These are phyloP conservation scores for Jackrogersella minutella DNA, from an alignment of 495 filamentous ascomycete genomes.

Conservation along the genomic window DNA sequence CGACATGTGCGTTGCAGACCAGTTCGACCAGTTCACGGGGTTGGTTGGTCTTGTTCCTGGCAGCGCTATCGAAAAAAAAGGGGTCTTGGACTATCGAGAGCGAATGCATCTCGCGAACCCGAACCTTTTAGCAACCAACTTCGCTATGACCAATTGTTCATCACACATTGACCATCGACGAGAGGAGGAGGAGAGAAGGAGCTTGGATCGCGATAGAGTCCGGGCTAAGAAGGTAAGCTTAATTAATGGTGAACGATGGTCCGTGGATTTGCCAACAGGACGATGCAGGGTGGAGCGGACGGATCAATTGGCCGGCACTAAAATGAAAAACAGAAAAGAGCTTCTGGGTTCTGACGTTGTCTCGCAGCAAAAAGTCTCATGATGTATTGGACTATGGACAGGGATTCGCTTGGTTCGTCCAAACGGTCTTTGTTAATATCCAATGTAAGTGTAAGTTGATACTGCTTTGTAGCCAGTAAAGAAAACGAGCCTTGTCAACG, in stretches of 20 bases:
- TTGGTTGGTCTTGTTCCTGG: constrained; percentile 41
- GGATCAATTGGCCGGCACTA: constrained; percentile 43
- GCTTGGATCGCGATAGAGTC: constrained; percentile 15
- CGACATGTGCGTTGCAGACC: constrained; percentile 42
- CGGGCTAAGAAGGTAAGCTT: constrained; percentile 28
- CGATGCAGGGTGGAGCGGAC: constrained; percentile 36
- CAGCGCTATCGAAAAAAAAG: constrained; percentile 13
- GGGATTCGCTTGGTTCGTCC: constrained; percentile 36
- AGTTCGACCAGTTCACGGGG: constrained; percentile 35
- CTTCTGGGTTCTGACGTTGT: constrained; percentile 43
- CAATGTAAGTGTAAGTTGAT: constrained; percentile 12
- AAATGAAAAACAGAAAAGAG: constrained; percentile 34
- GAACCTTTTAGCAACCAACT: constrained; percentile 1
- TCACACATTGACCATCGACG: background rate
- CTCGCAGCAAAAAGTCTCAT: constrained; percentile 43
- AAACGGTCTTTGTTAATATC: constrained; percentile 35
- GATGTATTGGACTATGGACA: constrained; percentile 38
- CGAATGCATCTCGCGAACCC: background rate
- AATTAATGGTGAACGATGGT: constrained; percentile 23
- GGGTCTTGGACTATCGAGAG: constrained; percentile 5
- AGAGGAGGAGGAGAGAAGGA: constrained; percentile 12
- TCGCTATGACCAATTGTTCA: constrained; percentile 24
- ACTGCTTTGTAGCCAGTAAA: too few relatives aligned
- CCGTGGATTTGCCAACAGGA: constrained; percentile 35
- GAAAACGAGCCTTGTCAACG: too few relatives aligned